Evolutionary conservation across 2,329 filamentous ascomycete species (phyloP).

Genomic region (Sclerotinia subarctica): DNA sequence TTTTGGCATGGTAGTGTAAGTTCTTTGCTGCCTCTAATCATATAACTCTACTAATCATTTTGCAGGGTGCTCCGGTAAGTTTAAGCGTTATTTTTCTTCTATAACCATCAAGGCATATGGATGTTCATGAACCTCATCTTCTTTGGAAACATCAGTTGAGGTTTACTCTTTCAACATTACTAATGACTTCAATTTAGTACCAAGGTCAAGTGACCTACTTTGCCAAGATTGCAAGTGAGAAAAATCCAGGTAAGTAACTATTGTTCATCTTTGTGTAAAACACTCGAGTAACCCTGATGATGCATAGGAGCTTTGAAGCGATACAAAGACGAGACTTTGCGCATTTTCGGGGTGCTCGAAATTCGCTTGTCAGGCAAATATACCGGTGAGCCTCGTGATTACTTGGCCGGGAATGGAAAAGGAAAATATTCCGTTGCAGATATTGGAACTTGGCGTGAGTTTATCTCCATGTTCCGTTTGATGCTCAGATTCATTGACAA

Average conservation of each 20-base stretch:
- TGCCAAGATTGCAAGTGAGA: constrained; percentile 13
- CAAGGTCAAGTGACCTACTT: constrained; percentile 21
- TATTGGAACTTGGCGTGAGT: constrained; percentile 46
- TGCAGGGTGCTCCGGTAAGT: constrained; percentile 8
- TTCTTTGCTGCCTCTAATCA: constrained; percentile 2
- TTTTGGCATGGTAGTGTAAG: constrained; percentile 51
- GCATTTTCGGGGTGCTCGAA: constrained; percentile 54
- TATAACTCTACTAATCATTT: neutral
- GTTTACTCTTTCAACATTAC: neutral
- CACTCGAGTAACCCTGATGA: neutral
- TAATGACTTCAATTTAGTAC: constrained; percentile 2
- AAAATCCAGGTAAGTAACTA: constrained; percentile 6
- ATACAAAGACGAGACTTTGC: constrained; percentile 51
- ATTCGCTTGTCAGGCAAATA: constrained; percentile 52
- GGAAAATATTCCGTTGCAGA: constrained; percentile 55
- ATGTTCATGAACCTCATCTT: neutral
- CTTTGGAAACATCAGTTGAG: neutral
- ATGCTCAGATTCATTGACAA: neutral
- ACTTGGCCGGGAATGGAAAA: constrained; percentile 50
- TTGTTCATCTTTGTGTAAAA: neutral
- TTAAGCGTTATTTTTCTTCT: neutral
- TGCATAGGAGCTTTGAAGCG: constrained; percentile 46
- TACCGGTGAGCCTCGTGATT: constrained; percentile 48
- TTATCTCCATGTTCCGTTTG: neutral
- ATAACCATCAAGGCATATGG: neutral